Conservation (phyloP, 768 basidiomycete genomes). For the Calocybe gangraenosa region DNA sequence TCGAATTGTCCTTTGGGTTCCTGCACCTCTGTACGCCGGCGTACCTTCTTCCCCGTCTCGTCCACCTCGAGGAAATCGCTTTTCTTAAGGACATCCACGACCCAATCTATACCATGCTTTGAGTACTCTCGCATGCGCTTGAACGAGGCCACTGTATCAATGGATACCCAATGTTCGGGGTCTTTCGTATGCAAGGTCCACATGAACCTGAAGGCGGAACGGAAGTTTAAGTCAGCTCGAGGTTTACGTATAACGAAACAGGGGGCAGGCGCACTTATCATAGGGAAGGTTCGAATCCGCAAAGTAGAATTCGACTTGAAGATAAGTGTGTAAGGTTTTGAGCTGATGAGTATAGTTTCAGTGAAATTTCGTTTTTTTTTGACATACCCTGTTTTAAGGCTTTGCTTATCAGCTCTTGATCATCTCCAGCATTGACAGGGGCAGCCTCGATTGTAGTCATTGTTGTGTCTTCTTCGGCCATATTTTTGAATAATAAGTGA, state of each 20-base stretch:
- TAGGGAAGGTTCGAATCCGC: slow-evolving; percentile 94
- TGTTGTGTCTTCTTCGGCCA: slow-evolving; percentile 25
- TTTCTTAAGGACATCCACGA: slow-evolving; percentile 60
- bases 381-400: slow-evolving; percentile 54
- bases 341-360: no score
- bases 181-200: slow-evolving; percentile 85
- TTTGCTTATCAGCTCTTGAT: slow-evolving; percentile 39
- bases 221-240: no score
- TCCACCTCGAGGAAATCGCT: slow-evolving; percentile 67
- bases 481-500: no score
- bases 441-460: slow-evolving; percentile 16
- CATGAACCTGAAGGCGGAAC: slow-evolving; percentile 70
- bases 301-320: slow-evolving; percentile 91
- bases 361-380: no score
- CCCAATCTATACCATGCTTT: slow-evolving; percentile 58
- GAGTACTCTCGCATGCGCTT: slow-evolving; percentile 86
- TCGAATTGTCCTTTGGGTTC: slow-evolving; percentile 77
- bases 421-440: slow-evolving; percentile 25
- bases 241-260: neutral
- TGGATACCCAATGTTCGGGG: slow-evolving; percentile 85
- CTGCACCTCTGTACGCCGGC: slow-evolving; percentile 70
- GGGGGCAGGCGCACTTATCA: slow-evolving; percentile 54
- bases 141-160: slow-evolving; percentile 86
- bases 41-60: slow-evolving; percentile 65
- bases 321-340: neutral